Conservation (phyloP, 1,284 basidiomycete genomes). For the Marasmius tenuissimus region DNA sequence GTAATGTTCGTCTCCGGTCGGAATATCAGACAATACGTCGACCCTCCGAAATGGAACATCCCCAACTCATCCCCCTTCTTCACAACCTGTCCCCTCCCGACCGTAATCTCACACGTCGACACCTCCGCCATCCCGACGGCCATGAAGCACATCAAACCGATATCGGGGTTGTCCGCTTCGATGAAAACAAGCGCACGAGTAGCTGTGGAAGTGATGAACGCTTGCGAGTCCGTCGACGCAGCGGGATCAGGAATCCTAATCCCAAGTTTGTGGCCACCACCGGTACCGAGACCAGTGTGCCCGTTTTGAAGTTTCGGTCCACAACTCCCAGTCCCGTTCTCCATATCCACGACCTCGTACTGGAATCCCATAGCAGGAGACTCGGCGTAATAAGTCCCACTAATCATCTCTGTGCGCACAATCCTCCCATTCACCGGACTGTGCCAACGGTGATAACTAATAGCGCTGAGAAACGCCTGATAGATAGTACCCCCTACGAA, state of each 20-base stretch:
- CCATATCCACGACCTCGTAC: too few species aligned
- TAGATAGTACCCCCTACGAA: slow-evolving; percentile 54
- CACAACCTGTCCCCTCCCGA: slow-evolving; percentile 19
- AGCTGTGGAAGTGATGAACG: slow-evolving; percentile 21
- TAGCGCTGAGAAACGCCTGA: slow-evolving; percentile 51
- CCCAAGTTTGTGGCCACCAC: too few species aligned
- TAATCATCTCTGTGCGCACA: slow-evolving; percentile 38
- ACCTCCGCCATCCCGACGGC: slow-evolving; percentile 44
- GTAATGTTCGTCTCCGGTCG: background rate
- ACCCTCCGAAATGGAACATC: slow-evolving; percentile 31
- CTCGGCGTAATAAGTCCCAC: slow-evolving; percentile 52
- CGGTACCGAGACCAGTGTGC: too few species aligned
- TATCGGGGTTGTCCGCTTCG: slow-evolving; percentile 34
- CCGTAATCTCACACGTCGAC: slow-evolving; percentile 33
- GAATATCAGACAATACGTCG: slow-evolving; percentile 11
- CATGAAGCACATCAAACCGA: slow-evolving; percentile 38
- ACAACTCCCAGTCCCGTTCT: too few species aligned
- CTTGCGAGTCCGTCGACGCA: slow-evolving; percentile 30
- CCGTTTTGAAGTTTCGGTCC: too few species aligned
- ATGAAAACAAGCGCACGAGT: slow-evolving; percentile 40
- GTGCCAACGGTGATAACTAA: slow-evolving; percentile 57
- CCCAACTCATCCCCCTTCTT: slow-evolving; percentile 9
- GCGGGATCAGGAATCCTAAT: slow-evolving; percentile 17
- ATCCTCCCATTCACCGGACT: slow-evolving; percentile 49
- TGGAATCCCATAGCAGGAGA: slow-evolving; percentile 23